Evolutionary conservation across 2,329 filamentous ascomycete genomes (phyloP).

Genomic region (Aspergillus terreus): DNA sequence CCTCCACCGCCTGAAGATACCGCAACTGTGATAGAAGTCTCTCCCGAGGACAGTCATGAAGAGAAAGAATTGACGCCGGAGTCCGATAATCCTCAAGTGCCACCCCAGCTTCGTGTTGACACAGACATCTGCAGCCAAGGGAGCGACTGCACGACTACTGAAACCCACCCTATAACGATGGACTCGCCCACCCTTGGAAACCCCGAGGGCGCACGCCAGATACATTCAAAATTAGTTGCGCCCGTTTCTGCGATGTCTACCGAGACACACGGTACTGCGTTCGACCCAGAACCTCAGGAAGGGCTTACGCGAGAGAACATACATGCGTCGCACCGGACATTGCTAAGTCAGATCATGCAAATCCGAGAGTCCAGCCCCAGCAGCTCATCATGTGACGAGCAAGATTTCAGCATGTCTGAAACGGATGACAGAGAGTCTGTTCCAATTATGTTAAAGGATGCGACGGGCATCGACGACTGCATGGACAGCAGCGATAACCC

Average conservation of each 20-base stretch:
- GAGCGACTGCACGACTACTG: not conserved
- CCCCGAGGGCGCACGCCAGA: constrained; percentile 12
- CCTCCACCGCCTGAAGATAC: constrained; percentile 16
- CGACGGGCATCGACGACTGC: constrained; percentile 39
- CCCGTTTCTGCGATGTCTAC: constrained; percentile 52
- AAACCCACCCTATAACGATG: constrained; percentile 25
- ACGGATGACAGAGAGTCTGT: constrained; percentile 53
- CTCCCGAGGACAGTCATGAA: constrained; percentile 11
- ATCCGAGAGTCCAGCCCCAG: constrained; percentile 46
- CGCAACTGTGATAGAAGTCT: constrained; percentile 21
- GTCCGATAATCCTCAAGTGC: constrained; percentile 4
- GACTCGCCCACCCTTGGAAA: constrained; percentile 45
- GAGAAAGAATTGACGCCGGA: constrained; percentile 6
- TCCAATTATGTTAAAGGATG: constrained; percentile 51
- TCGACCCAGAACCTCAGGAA: constrained; percentile 69
- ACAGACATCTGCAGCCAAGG: constrained; percentile 17
- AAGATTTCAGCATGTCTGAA: constrained; percentile 41
- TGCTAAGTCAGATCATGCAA: constrained; percentile 48
- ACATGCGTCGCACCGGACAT: constrained; percentile 35
- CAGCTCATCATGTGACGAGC: constrained; percentile 37
- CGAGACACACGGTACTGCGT: constrained; percentile 57
- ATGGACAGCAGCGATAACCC: constrained; percentile 29
- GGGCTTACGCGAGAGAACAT: constrained; percentile 43
- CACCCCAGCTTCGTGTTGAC: constrained; percentile 26
- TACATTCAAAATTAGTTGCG: constrained; percentile 5